Evolutionary conservation across 1,284 basidiomycete species (phyloP).

Genomic region (Irpex sp.): DNA sequence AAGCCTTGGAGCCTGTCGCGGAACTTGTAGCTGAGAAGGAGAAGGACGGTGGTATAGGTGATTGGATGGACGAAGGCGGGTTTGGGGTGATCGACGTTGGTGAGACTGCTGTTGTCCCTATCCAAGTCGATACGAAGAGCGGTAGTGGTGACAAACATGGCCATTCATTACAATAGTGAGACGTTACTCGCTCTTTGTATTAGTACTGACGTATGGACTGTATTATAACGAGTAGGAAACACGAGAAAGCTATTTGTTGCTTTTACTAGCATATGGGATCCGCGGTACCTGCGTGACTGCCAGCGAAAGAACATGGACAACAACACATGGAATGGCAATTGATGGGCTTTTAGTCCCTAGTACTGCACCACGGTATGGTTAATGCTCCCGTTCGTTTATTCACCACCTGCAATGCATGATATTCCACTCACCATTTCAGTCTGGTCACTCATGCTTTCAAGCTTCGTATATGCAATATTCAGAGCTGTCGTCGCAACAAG

Average conservation of each 20-base stretch:
- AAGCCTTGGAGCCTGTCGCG: conserved; percentile 33
- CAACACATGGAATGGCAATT: too few relatives aligned
- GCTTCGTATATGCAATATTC: too few relatives aligned
- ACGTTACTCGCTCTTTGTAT: neutral
- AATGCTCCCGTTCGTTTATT: too few relatives aligned
- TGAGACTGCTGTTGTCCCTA: conserved; percentile 18
- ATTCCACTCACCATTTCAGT: too few relatives aligned
- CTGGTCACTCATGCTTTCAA: too few relatives aligned
- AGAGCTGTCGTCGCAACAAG: too few relatives aligned
- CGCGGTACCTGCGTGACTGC: too few relatives aligned
- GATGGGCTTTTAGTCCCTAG: too few relatives aligned
- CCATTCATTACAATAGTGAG: neutral
- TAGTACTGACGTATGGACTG: neutral
- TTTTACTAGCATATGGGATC: neutral
- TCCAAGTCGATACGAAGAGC: neutral
- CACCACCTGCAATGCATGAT: too few relatives aligned
- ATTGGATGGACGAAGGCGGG: conserved; percentile 24
- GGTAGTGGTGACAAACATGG: neutral
- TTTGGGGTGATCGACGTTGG: conserved; percentile 29
- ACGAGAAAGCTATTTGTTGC: neutral
- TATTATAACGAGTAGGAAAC: neutral
- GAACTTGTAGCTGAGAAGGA: conserved; percentile 25
- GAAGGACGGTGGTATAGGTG: conserved; percentile 14
- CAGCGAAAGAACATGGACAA: too few relatives aligned
- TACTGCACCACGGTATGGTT: too few relatives aligned